Evolutionary conservation across 768 basidiomycete genomes (phyloP), one percentile per base, ranked within the genome.

Genomic region (Dacryopinax spathularia): DNA sequence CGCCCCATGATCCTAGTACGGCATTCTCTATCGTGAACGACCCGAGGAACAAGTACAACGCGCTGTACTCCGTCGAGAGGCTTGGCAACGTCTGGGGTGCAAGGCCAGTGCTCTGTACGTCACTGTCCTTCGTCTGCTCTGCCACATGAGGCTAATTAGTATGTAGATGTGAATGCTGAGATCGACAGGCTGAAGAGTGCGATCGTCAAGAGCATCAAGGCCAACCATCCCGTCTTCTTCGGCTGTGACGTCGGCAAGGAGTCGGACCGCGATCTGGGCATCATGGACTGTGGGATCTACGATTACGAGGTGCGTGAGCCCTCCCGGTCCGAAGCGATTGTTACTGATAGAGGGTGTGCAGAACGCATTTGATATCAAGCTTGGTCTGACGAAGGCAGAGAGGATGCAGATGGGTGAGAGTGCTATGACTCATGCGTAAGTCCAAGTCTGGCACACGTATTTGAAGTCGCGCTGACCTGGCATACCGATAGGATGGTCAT

Each of bases 241-340:
- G 95, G 93, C 0, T 96, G 94, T 72, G 95, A 98, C 71, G 92
- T 96, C 44, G 93, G 92, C 34, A 83, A 96, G 71, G 89, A 84
- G 71, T 88, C 86, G 2, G 85, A 89, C 67, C 77, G 78, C 25
- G 68, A 74, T 27, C 73, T 79, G 1, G 95, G 94, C 27, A 84
- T 96, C 67, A 90, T 95, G 92, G 93, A 93, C 71, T 82, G 84
- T 27, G 81, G 81, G 16, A 78, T 94, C 22, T 91, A 85, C 72
- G 86, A 90, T 69, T 89, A 89, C 71, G 87, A 89, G 81, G 88
- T 86, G 29, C 33, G 75, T 65, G 61, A 61, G 37, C 60, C 1
- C 34, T 60, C 16, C 34, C 7, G 61, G 20, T 6, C 31, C 25
- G 41, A 63, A 35, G 29, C 31, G 31, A 63, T 34, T 31, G 43